Evolutionary conservation across 352 stramenopile species (phyloP).

Genomic region (Phytopythium aichiense): DNA sequence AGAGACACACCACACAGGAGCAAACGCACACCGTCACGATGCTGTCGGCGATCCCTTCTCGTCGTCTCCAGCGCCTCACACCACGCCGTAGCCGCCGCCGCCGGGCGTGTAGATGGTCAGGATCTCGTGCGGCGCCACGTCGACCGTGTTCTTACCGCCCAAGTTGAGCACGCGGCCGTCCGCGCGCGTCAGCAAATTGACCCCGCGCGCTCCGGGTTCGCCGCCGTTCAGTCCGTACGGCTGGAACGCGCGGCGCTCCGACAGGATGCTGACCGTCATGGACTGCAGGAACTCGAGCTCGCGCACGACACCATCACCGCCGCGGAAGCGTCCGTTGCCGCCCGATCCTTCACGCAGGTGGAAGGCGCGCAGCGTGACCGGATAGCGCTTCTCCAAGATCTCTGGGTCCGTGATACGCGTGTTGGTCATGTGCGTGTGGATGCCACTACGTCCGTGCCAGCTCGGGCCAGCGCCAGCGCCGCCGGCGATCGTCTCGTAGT

Average conservation of each 20-base stretch:
- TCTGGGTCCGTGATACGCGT: slow-evolving; percentile 99
- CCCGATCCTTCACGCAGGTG: slow-evolving; percentile 86
- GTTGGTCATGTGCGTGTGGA: slow-evolving; percentile 99
- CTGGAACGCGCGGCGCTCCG: slow-evolving; percentile 93
- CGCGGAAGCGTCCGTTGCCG: slow-evolving; percentile 85
- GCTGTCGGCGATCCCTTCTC: neutral
- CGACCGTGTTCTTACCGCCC: slow-evolving; percentile 94
- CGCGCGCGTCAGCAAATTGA: slow-evolving; percentile 89
- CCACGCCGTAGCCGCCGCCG: slow-evolving; percentile 91
- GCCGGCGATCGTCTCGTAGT: slow-evolving; percentile 99
- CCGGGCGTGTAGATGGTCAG: slow-evolving; percentile 96
- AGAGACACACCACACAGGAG: slow-evolving; percentile 15
- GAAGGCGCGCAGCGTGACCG: slow-evolving; percentile 85
- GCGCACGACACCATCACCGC: slow-evolving; percentile 95
- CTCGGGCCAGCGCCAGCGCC: slow-evolving; percentile 95
- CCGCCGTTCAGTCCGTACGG: slow-evolving; percentile 96
- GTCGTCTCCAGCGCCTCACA: slow-evolving; percentile 10
- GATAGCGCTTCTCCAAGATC: slow-evolving; percentile 97
- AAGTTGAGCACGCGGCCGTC: slow-evolving; percentile 72
- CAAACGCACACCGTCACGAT: neutral
- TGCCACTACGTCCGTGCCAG: slow-evolving; percentile 95
- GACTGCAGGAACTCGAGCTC: slow-evolving; percentile 94
- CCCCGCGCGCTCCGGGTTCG: slow-evolving; percentile 82
- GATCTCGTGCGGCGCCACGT: slow-evolving; percentile 89
- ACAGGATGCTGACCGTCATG: slow-evolving; percentile 97